Conservation (phyloP, 1,284 basidiomycete genomes). For the Meripilus lineatus region DNA sequence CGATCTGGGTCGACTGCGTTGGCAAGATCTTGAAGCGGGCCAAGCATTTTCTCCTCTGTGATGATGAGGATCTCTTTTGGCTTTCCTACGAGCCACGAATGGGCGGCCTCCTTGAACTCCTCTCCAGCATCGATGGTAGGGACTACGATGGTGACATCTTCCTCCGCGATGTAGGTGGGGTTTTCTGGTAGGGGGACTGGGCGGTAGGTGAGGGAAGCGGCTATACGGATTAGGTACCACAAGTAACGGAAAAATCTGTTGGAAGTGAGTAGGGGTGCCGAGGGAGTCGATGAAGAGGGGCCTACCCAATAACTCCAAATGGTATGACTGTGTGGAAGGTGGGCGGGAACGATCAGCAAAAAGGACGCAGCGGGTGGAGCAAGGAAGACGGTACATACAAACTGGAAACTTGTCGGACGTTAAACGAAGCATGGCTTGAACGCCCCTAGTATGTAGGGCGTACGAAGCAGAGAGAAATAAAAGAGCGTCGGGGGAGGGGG, state of each 20-base stretch:
- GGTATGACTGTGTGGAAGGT: constrained; percentile 62
- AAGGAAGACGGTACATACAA: no score
- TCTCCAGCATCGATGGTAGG: constrained; percentile 93
- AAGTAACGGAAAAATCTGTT: constrained; percentile 82
- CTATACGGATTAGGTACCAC: constrained; percentile 82
- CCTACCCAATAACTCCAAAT: constrained; percentile 86
- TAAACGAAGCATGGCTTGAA: constrained; percentile 33
- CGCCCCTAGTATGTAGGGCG: constrained; percentile 11
- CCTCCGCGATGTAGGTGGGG: constrained; percentile 82
- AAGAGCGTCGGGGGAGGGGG: constrained; percentile 1
- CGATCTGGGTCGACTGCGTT: constrained; percentile 78
- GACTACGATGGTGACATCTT: constrained; percentile 93
- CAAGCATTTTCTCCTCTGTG: constrained; percentile 87
- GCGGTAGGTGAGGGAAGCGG: constrained; percentile 72
- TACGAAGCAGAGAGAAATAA: background rate
- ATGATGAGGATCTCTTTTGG: constrained; percentile 93
- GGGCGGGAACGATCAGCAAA: constrained; percentile 7
- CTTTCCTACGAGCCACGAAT: constrained; percentile 85
- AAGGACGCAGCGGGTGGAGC: constrained; percentile 5
- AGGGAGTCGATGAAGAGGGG: constrained; percentile 11
- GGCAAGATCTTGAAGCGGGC: constrained; percentile 82
- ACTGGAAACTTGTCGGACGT: constrained; percentile 38
- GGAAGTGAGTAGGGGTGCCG: background rate
- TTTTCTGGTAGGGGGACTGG: constrained; percentile 84
- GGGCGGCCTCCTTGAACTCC: constrained; percentile 90